A percentile compares a stretch with the other conserved stretches of the same genome.
These are phyloP conservation scores for Astrothelium subdiscretum DNA, from an alignment of 495 filamentous ascomycete species.

Conservation along the genomic window DNA sequence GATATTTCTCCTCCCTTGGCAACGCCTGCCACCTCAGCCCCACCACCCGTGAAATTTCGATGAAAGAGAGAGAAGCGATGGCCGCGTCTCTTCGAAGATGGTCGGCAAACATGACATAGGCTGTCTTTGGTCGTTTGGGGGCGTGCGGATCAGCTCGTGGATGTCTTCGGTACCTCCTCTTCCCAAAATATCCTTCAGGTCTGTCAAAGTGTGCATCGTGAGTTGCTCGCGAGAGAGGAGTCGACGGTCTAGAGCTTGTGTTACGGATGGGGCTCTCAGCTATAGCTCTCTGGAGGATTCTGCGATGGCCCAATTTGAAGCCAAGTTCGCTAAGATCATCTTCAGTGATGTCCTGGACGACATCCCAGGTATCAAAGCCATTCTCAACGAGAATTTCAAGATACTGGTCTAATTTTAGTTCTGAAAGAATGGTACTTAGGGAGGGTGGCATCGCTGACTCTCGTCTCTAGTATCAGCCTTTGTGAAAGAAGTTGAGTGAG, in stretches of 20 bases:
- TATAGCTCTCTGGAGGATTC: conserved; percentile 21
- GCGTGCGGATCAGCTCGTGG: conserved; percentile 19
- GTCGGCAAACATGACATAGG: conserved; percentile 25
- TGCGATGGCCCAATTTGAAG: conserved; percentile 22
- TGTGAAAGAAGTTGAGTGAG: not conserved
- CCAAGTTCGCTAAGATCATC: conserved; percentile 15
- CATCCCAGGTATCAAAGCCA: conserved; percentile 19
- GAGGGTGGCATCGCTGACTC: not conserved
- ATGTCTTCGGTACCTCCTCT: conserved; percentile 22
- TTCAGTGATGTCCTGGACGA: conserved; percentile 20
- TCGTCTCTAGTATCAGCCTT: not conserved
- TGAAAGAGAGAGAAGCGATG: conserved; percentile 2
- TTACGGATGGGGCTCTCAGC: not conserved
- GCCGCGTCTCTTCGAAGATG: conserved; percentile 17
- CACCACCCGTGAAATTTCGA: not conserved
- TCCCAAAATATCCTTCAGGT: conserved; percentile 3
- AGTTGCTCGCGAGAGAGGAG: conserved; percentile 1
- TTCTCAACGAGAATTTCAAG: conserved; percentile 7
- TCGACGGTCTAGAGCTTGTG: not conserved
- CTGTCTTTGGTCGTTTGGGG: conserved; percentile 24
- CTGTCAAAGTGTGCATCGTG: not conserved
- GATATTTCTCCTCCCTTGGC: not conserved
- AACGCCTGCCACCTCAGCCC: conserved; percentile 1
- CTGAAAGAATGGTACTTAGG: not conserved
- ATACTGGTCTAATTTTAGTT: conserved; percentile 6